Conservation (phyloP, 192 early-diverging fungal species). For the Linnemannia hyalina region DNA sequence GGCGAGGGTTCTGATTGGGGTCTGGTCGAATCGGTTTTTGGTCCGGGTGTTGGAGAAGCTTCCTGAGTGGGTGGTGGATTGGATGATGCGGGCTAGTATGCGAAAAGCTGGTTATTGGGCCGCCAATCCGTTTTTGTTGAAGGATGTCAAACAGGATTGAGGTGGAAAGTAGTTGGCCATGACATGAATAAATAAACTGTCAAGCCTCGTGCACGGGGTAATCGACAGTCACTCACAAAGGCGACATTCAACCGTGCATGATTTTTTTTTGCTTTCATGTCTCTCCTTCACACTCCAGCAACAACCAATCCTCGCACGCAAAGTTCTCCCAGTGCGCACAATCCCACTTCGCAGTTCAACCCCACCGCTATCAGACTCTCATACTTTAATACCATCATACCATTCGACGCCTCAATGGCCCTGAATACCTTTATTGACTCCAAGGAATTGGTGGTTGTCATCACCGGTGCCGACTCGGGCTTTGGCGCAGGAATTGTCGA, state of each 20-base stretch:
- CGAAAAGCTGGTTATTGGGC: neutral
- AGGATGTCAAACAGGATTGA: neutral
- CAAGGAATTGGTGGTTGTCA: neutral
- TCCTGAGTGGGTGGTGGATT: conserved; percentile 1
- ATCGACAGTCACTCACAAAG: too few relatives aligned
- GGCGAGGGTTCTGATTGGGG: neutral
- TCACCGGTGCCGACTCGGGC: conserved; percentile 31
- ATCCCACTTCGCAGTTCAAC: neutral
- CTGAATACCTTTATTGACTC: neutral
- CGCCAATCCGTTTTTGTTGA: neutral
- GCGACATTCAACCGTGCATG: too few relatives aligned
- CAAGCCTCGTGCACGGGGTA: neutral
- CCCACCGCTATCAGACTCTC: neutral
- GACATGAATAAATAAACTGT: neutral
- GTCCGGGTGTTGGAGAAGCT: neutral
- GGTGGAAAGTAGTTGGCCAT: neutral
- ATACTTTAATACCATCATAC: neutral
- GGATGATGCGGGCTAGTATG: neutral
- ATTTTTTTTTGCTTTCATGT: too few relatives aligned
- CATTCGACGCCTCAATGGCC: neutral
- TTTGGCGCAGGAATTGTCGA: conserved; percentile 49
- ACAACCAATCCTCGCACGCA: too few relatives aligned
- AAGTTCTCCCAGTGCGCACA: too few relatives aligned
- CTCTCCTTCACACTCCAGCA: too few relatives aligned
- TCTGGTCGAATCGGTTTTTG: neutral